Percentiles rank a stretch among this genome's conserved stretches.
These are phyloP conservation scores for Ganoderma sp. DNA, from an alignment of 1,284 basidiomycete genomes.

Conservation along the genomic window DNA sequence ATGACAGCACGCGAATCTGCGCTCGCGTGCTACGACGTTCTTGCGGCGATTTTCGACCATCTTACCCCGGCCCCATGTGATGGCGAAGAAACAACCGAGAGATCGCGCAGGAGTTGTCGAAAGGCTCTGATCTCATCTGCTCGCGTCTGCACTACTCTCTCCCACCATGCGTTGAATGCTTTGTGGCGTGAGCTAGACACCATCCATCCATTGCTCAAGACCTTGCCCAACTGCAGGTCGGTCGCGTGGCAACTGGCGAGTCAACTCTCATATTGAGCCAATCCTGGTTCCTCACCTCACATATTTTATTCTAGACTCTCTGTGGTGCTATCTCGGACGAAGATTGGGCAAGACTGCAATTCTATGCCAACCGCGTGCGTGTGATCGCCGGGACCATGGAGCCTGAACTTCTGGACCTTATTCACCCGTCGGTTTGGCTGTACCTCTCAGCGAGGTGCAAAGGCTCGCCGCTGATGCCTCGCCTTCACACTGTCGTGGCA, in stretches of 20 bases:
- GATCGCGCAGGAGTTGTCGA: too few species aligned
- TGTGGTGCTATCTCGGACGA: background rate
- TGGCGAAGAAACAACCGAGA: too few species aligned
- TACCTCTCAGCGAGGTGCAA: background rate
- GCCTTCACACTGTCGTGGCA: background rate
- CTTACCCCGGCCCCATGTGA: too few species aligned
- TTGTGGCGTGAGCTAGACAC: background rate
- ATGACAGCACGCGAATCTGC: too few species aligned
- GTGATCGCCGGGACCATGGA: background rate
- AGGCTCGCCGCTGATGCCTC: background rate
- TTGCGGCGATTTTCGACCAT: too few species aligned
- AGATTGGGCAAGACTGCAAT: background rate
- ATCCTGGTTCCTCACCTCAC: too few species aligned
- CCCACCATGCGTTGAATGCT: background rate
- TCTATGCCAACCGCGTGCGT: background rate
- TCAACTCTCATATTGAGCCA: too few species aligned
- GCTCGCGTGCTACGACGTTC: too few species aligned
- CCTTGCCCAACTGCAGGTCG: background rate
- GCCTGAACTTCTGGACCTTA: too few species aligned
- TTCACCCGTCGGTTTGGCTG: background rate
- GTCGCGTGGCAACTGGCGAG: too few species aligned
- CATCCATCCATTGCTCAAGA: background rate
- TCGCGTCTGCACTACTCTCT: background rate
- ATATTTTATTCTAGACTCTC: background rate
- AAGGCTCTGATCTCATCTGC: too few species aligned